Evolutionary conservation across 176 grass and related monocot species (phyloP).

Genomic region (Melocanna baccifera): DNA sequence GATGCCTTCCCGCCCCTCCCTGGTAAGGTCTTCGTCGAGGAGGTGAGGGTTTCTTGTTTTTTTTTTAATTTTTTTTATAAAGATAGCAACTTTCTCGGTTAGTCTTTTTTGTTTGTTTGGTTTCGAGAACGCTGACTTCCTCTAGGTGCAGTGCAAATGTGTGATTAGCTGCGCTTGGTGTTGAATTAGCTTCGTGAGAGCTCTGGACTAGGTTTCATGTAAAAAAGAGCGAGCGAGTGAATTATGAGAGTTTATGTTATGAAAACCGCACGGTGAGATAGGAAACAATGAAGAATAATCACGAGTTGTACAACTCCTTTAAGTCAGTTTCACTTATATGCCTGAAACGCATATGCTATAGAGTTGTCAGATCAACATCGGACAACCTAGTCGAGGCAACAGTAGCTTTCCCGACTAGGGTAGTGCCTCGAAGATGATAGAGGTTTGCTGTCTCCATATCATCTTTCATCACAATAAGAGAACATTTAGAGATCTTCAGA

Average conservation of each 20-base stretch:
- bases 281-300: too few relatives aligned
- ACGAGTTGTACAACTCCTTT: too few relatives aligned
- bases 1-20: slow-evolving; percentile 54
- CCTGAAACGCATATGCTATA: too few relatives aligned
- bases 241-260: background rate
- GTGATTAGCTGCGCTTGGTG: background rate
- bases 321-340: too few relatives aligned
- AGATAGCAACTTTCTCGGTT: slow-evolving; percentile 1
- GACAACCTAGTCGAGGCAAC: too few relatives aligned
- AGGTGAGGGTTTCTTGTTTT: slow-evolving; percentile 47
- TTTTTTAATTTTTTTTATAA: slow-evolving; percentile 10
- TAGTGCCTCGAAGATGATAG: too few relatives aligned
- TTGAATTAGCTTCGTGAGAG: background rate
- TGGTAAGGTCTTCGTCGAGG: slow-evolving; percentile 62
- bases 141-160: background rate
- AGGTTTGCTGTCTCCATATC: too few relatives aligned
- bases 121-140: background rate
- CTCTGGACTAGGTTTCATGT: background rate
- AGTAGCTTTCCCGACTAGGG: too few relatives aligned
- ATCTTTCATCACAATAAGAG: too few relatives aligned
- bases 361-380: too few relatives aligned
- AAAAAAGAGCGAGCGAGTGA: background rate
- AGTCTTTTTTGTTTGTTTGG: background rate
- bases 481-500: too few relatives aligned
- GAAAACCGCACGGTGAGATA: too few relatives aligned